Base-by-base conservation (phyloP, 768 basidiomycete genomes). In the Leucocoprinus leucothites region DNA sequence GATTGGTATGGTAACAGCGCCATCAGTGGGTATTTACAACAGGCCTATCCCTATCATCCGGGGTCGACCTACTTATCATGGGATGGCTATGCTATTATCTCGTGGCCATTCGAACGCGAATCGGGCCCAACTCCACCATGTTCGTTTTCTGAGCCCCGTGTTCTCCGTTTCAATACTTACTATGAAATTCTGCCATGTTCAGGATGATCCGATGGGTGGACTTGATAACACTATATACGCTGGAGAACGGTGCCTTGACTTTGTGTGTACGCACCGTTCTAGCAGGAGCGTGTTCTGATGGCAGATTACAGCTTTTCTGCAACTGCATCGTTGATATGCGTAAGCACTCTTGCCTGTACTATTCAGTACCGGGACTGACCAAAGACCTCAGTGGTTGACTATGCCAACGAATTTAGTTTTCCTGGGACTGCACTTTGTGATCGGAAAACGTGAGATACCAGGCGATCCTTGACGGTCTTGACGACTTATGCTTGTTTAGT, bases 221-320 rank as follows among this genome's bases (percentile, higher is more conserved):
- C 53, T 62, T 67, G 0, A 67, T 82, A 44, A 77, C 82, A 38
- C 58, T 79, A 1, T 82, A 82, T 57, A 75, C 80, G 0, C 74
- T 82, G 42, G 82, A 83, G 60, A 81, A 74, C 34, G 81, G 81
- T 53, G 64, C 75, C 7, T 56, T 82, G 26, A 82, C 82, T 25
- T 74, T 75, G 75, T 74, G 58, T n/a, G 65, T 61, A 9, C 34
- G 11, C 25, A 9, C 5, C 45, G n/a, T 14, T 41, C 6, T 8
- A 28, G 9, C n/a, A 3, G 21, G n/a, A 2, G 21, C 3, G 19
- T 19, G 3, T 8, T 44, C 14, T 6, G 16, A 42, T 19, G 21
- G 8, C 9, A 22, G 7, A 22, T 24, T 22, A 21, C 22, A 79
- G 78, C 53, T 62, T 76, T 18, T 72, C 74, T 1, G 73, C 78